Conservation (phyloP, 495 filamentous ascomycete genomes). For the Lasiosphaeria miniovina region DNA sequence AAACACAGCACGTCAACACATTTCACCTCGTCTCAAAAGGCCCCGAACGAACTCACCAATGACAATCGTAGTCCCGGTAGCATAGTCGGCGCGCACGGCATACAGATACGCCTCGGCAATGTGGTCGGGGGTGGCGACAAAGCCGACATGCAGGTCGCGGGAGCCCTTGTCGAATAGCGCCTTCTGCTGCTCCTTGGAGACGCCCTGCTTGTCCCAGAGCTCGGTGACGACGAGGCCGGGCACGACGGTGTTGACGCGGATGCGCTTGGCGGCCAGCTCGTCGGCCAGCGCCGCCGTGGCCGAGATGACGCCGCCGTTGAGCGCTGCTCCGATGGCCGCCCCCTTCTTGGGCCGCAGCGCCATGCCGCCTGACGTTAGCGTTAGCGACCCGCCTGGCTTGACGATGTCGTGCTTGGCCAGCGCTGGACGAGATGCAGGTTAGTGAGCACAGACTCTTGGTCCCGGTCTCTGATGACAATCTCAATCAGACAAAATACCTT, state of each 20-base stretch:
- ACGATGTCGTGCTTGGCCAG: slow-evolving; percentile 41
- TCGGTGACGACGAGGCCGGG: slow-evolving; percentile 54
- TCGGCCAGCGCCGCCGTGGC: slow-evolving; percentile 49
- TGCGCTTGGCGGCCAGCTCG: slow-evolving; percentile 43
- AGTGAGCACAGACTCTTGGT: not conserved
- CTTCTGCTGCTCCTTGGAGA: slow-evolving; percentile 32
- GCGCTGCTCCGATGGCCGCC: slow-evolving; percentile 28
- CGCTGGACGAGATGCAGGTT: slow-evolving; percentile 18
- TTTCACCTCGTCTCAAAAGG: not conserved
- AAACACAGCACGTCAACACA: not conserved
- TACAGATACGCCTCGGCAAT: slow-evolving; percentile 58
- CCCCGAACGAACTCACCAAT: slow-evolving; percentile 26
- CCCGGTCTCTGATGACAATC: not conserved
- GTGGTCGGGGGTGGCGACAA: slow-evolving; percentile 50
- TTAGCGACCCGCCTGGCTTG: slow-evolving; percentile 45
- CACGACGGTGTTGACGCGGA: slow-evolving; percentile 54
- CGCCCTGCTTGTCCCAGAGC: slow-evolving; percentile 38
- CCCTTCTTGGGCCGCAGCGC: slow-evolving; percentile 40
- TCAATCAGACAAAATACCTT: slow-evolving; percentile 19
- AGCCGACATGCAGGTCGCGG: slow-evolving; percentile 38
- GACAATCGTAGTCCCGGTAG: slow-evolving; percentile 45
- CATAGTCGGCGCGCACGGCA: slow-evolving; percentile 52
- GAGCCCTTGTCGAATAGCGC: slow-evolving; percentile 27
- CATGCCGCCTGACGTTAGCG: slow-evolving; percentile 49
- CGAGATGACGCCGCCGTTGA: slow-evolving; percentile 37